Percentiles rank a stretch among this genome's conserved stretches.
phyloP scores from a whole-genome alignment of 1,284 basidiomycete species.

The Pascua sp. region DNA sequence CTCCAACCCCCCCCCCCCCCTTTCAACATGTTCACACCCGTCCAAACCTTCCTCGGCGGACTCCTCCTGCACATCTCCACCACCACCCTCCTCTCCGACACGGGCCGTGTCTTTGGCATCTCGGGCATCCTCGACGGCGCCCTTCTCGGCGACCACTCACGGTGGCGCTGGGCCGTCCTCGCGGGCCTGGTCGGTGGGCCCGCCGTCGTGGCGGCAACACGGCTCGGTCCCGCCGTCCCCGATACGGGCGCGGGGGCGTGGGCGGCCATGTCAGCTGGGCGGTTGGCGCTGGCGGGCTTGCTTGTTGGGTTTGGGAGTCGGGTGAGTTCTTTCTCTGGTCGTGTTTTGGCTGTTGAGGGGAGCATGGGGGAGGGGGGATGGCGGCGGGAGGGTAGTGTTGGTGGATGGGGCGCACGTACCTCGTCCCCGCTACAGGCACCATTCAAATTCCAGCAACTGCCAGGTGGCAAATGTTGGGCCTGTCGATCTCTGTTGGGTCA shows the following conservation, averaged over 20 bases:
- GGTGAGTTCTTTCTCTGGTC: conserved; percentile 52
- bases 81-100: conserved; percentile 57
- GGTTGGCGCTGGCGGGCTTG: conserved; percentile 56
- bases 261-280: conserved; percentile 36
- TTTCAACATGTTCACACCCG: conserved; percentile 51
- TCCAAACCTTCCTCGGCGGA: conserved; percentile 63
- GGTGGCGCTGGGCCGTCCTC: conserved; percentile 38
- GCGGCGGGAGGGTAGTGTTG: too few species aligned
- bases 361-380: too few species aligned
- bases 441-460: too few species aligned
- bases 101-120: conserved; percentile 62
- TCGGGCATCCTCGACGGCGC: conserved; percentile 62
- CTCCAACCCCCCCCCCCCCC: neutral
- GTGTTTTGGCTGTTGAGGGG: too few species aligned
- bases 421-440: too few species aligned
- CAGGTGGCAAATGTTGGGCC: too few species aligned
- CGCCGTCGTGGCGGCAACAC: conserved; percentile 15
- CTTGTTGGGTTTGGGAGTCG: conserved; percentile 63
- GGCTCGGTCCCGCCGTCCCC: conserved; percentile 49
- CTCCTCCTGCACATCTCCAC: conserved; percentile 58
- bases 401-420: too few species aligned
- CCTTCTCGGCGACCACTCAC: conserved; percentile 53
- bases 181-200: conserved; percentile 41
- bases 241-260: conserved; percentile 53
- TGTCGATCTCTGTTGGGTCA: too few species aligned